A percentile compares a stretch with the other conserved stretches of the same genome.
Evolutionary conservation across 2,329 filamentous ascomycete genomes (phyloP).

Genomic region (Fusarium sulawesiense): DNA sequence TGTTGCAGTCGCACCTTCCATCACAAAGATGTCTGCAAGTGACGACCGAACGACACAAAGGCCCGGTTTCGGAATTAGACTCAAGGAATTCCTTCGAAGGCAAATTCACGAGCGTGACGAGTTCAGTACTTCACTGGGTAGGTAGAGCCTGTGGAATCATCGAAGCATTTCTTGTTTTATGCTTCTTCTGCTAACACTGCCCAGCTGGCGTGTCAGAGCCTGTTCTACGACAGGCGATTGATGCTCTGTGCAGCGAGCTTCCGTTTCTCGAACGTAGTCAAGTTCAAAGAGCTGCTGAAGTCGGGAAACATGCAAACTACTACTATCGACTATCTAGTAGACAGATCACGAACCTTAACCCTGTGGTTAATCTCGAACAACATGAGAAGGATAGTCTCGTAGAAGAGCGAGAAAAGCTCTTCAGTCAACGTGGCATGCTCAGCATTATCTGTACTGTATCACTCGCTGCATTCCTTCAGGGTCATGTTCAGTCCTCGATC

Average conservation of each 20-base stretch:
- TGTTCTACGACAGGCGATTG: not conserved
- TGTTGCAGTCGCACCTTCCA: not conserved
- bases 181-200: not conserved
- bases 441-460: constrained; percentile 50
- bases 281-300: constrained; percentile 20
- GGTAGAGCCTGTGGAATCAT: not conserved
- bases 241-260: constrained; percentile 4
- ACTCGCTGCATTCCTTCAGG: constrained; percentile 57
- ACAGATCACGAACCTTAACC: not conserved
- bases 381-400: constrained; percentile 9
- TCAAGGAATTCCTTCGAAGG: constrained; percentile 11
- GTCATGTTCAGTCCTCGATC: constrained; percentile 56
- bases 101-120: constrained; percentile 21
- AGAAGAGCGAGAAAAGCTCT: constrained; percentile 49
- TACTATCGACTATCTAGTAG: constrained; percentile 22
- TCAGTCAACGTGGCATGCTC: constrained; percentile 32
- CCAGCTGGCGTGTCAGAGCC: constrained; percentile 13
- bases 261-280: not conserved
- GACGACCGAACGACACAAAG: not conserved
- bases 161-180: not conserved
- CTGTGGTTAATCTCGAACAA: not conserved
- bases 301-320: constrained; percentile 19
- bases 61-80: not conserved
- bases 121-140: constrained; percentile 20
- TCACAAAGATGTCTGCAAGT: constrained; percentile 1